Conservation (phyloP, 108 stramenopile genomes). For the Nitzschia inconspicua region DNA sequence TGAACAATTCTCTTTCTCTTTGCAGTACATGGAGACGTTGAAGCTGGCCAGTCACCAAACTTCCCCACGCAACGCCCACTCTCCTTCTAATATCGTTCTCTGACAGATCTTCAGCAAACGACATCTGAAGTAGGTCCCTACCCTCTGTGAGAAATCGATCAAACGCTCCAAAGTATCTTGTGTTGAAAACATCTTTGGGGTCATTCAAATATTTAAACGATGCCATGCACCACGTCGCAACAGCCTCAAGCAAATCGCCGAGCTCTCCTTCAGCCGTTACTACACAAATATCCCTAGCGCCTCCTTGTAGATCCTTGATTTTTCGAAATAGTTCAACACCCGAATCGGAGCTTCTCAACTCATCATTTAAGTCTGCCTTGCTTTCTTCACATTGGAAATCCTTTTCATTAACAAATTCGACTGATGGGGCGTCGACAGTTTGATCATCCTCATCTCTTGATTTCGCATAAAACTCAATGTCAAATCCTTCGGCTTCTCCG, state of each 20-base stretch:
- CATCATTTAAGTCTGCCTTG: slow-evolving; percentile 11
- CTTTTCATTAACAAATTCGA: neutral
- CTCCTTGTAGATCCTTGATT: slow-evolving; percentile 36
- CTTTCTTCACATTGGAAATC: neutral
- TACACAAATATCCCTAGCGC: slow-evolving; percentile 36
- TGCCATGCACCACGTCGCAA: slow-evolving; percentile 43
- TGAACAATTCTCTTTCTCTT: slow-evolving; percentile 50
- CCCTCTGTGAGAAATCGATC: slow-evolving; percentile 64
- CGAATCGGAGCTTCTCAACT: neutral
- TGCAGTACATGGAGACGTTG: slow-evolving; percentile 42
- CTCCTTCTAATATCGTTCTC: neutral
- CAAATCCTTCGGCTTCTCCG: slow-evolving; percentile 29
- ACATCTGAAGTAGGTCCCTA: slow-evolving; percentile 31
- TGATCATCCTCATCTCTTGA: slow-evolving; percentile 4
- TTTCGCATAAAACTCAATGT: slow-evolving; percentile 2
- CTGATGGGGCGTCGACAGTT: neutral
- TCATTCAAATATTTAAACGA: slow-evolving; percentile 44
- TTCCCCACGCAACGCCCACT: slow-evolving; percentile 32
- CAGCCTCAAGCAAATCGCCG: slow-evolving; percentile 43
- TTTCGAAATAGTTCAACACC: slow-evolving; percentile 24
- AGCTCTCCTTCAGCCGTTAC: slow-evolving; percentile 46
- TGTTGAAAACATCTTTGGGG: slow-evolving; percentile 51
- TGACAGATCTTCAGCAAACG: neutral
- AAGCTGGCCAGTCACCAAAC: slow-evolving; percentile 53
- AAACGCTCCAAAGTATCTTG: slow-evolving; percentile 54